Percentiles rank a stretch among this genome's conserved stretches.
Evolutionary conservation across 1,284 basidiomycete species (phyloP).

Genomic region (Irpex lacteus): DNA sequence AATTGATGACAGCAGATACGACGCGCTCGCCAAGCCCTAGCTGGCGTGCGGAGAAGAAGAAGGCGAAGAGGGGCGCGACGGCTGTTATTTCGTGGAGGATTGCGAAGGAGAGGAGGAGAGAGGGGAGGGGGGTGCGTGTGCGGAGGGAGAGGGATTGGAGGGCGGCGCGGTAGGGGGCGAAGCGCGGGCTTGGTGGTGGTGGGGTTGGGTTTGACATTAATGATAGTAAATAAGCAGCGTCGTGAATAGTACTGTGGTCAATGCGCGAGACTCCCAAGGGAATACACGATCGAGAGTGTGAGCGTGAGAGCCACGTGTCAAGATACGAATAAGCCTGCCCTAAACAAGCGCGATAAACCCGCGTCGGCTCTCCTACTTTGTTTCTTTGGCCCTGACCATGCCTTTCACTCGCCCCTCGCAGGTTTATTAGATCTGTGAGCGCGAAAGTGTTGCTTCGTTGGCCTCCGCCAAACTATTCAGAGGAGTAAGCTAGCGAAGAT

Average conservation of each 20-base stretch:
- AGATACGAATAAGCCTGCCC: neutral
- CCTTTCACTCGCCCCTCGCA: neutral
- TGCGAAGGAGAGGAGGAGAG: slow-evolving; percentile 77
- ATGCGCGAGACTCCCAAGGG: too few relatives aligned
- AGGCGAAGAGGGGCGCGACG: slow-evolving; percentile 68
- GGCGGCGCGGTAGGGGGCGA: slow-evolving; percentile 47
- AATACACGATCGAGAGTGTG: too few relatives aligned
- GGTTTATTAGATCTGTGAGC: neutral
- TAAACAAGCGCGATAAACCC: neutral
- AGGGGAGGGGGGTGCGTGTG: slow-evolving; percentile 73
- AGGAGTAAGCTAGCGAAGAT: too few relatives aligned
- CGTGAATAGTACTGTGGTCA: too few relatives aligned
- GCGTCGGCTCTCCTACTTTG: neutral
- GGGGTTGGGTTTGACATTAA: neutral
- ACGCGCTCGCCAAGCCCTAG: slow-evolving; percentile 73
- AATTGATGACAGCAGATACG: slow-evolving; percentile 38
- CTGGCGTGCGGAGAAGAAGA: slow-evolving; percentile 73
- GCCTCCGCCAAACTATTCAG: too few relatives aligned
- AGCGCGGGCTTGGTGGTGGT: slow-evolving; percentile 14
- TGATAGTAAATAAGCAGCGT: too few relatives aligned
- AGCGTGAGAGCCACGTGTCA: too few relatives aligned
- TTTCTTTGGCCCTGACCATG: neutral
- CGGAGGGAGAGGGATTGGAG: slow-evolving; percentile 56
- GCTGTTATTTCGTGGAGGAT: slow-evolving; percentile 89
- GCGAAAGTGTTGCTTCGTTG: neutral